Conservation (phyloP, 2,329 filamentous ascomycete species). For the Lachnellula hyalina region DNA sequence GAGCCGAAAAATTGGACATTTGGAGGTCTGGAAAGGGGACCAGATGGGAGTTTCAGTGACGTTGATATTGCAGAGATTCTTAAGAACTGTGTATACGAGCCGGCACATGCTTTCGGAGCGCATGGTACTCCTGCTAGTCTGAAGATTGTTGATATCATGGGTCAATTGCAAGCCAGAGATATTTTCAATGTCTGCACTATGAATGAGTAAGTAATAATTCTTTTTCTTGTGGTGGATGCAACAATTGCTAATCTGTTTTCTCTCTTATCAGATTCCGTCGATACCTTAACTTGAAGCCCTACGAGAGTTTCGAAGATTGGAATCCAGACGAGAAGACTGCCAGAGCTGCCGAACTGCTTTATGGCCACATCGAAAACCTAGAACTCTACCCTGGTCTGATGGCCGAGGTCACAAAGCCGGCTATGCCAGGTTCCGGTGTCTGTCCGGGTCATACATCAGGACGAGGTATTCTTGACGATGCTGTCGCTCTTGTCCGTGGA, state of each 20-base stretch:
- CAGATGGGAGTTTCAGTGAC: slow-evolving; percentile 40
- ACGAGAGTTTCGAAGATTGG: slow-evolving; percentile 47
- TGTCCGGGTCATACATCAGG: slow-evolving; percentile 40
- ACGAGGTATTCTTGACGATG: slow-evolving; percentile 42
- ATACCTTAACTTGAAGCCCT: slow-evolving; percentile 45
- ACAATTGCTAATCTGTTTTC: not conserved
- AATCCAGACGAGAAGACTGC: slow-evolving; percentile 45
- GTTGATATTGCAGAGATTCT: slow-evolving; percentile 39
- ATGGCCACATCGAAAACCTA: slow-evolving; percentile 46
- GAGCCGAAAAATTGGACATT: slow-evolving; percentile 39
- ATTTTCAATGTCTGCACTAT: slow-evolving; percentile 46
- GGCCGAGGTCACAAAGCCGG: slow-evolving; percentile 49
- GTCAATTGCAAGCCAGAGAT: slow-evolving; percentile 40
- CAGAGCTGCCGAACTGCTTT: slow-evolving; percentile 39
- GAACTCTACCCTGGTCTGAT: slow-evolving; percentile 55
- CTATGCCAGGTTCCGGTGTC: slow-evolving; percentile 43
- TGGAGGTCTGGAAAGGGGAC: slow-evolving; percentile 34
- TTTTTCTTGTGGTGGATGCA: not conserved
- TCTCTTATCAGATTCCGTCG: slow-evolving; percentile 38
- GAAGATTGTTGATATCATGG: slow-evolving; percentile 43
- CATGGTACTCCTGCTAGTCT: slow-evolving; percentile 42
- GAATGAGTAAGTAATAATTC: slow-evolving; percentile 38
- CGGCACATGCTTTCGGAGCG: slow-evolving; percentile 47
- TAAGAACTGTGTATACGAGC: slow-evolving; percentile 42
- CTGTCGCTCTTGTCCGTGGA: slow-evolving; percentile 41